These are phyloP conservation scores for Cornus florida DNA, from an alignment of 148 eudicot genomes.

Conservation along the genomic window DNA sequence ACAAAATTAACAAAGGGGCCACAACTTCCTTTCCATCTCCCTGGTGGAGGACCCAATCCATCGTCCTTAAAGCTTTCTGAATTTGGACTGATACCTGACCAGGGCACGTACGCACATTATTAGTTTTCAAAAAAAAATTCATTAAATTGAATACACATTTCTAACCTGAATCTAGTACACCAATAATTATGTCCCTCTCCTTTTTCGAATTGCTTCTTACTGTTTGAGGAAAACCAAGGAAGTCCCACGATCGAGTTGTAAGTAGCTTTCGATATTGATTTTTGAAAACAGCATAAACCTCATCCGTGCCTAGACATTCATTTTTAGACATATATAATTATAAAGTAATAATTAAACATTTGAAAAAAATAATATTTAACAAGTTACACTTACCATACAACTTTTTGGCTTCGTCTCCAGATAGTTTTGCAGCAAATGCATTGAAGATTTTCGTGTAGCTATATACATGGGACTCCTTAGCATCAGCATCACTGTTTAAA, in stretches of 20 bases:
- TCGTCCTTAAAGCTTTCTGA: slow-evolving; percentile 80
- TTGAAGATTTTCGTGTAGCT: slow-evolving; percentile 81
- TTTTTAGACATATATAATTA: too few relatives aligned
- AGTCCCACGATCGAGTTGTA: slow-evolving; percentile 93
- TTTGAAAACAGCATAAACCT: slow-evolving; percentile 48
- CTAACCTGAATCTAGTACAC: slow-evolving; percentile 74
- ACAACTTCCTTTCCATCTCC: slow-evolving; percentile 87
- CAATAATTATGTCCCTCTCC: slow-evolving; percentile 72
- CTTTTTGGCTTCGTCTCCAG: slow-evolving; percentile 57
- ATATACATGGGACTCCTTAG: slow-evolving; percentile 66
- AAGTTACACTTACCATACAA: slow-evolving; percentile 46
- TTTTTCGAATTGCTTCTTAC: slow-evolving; percentile 51
- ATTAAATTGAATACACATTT: too few relatives aligned
- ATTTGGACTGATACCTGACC: slow-evolving; percentile 71
- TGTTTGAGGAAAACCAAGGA: slow-evolving; percentile 57
- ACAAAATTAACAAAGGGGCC: slow-evolving; percentile 65
- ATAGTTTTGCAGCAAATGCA: slow-evolving; percentile 82
- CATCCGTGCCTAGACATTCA: slow-evolving; percentile 56
- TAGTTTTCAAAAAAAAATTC: too few relatives aligned
- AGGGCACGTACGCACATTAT: too few relatives aligned
- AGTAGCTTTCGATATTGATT: slow-evolving; percentile 67
- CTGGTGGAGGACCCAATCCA: slow-evolving; percentile 81
- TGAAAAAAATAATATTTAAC: not conserved
- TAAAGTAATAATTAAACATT: not conserved
- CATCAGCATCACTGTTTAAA: slow-evolving; percentile 52